Percentiles rank a stretch among this genome's conserved stretches.
Conservation (phyloP, 768 basidiomycete genomes). For the Hypholoma sublateritium region DNA sequence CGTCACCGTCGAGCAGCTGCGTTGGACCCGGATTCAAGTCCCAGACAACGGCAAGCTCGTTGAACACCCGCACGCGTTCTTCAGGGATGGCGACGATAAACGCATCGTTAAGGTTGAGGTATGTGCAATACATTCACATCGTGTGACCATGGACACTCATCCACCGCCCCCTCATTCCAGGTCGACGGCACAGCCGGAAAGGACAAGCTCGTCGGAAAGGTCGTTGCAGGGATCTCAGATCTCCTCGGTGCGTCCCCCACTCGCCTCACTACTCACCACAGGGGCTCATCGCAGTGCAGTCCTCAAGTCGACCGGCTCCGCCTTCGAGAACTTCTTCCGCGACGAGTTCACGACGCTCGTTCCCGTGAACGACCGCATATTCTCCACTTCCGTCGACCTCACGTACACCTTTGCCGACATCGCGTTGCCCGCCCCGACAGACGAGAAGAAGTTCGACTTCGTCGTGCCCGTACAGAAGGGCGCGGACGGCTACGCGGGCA, state of each 20-base stretch:
- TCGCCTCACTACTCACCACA: neutral
- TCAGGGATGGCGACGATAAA: conserved; percentile 91
- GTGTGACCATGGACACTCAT: conserved; percentile 9
- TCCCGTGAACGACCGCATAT: conserved; percentile 85
- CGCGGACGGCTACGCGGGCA: conserved; percentile 37
- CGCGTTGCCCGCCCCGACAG: conserved; percentile 43
- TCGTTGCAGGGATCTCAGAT: conserved; percentile 74
- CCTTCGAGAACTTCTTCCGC: conserved; percentile 76
- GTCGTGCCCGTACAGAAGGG: conserved; percentile 33
- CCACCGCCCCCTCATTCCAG: conserved; percentile 29
- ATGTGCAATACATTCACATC: conserved; percentile 9
- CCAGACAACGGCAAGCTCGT: conserved; percentile 31
- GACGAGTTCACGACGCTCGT: conserved; percentile 89
- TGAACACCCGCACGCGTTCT: conserved; percentile 78
- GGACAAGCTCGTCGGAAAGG: conserved; percentile 57
- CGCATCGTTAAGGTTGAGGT: conserved; percentile 62
- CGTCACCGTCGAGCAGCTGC: conserved; percentile 73
- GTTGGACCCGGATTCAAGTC: conserved; percentile 79
- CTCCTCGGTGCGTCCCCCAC: conserved; percentile 59
- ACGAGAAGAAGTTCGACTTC: conserved; percentile 55
- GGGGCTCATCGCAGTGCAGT: conserved; percentile 41
- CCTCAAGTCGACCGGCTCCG: conserved; percentile 86
- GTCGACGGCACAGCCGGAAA: conserved; percentile 68
- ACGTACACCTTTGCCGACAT: conserved; percentile 62
- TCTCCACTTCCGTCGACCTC: conserved; percentile 86